Evolutionary conservation across 495 filamentous ascomycete species (phyloP), one percentile per base, ranked within the genome.

Genomic region (Aspergillus olivimuriae): DNA sequence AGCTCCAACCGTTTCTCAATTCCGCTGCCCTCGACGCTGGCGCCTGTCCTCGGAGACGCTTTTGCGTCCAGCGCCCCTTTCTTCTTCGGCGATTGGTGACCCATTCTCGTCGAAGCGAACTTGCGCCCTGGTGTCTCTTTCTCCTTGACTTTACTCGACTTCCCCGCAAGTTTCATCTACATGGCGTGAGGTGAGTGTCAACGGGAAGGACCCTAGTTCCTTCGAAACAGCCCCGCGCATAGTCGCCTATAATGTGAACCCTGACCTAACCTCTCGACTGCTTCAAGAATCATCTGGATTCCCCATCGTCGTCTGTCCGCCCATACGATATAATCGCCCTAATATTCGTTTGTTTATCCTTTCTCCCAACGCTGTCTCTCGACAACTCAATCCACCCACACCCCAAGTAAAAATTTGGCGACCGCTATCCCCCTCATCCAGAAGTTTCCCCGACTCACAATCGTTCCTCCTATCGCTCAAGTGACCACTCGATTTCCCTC

Each of bases 111-210:
- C 20, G 10, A 33, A 30, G 15, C 28, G 26, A 39, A 38, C 39
- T 39, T 42, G 48, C 51, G 43, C 48, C 35, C 41, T 30, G 14
- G 17, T n/a, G n/a, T n/a, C 39, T 42, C 40, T 24, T 20, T 18
- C 37, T 43, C 46, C 32, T 54, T 20, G 19, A 31, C 4, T 7
- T 17, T 17, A 20, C 23, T 21, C 15, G 45, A 39, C 45, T 54
- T 58, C 51, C 51, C 55, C 51, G 48, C 51, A 53, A 54, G 48
- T 54, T 49, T 42, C 46, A 51, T 44, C 50, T 53, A 42, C 46
- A 57, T 53, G 54, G 50, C 50, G 46, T 53, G 54, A 57, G 50
- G 54, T 53, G 54, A 53, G 54, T 53, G 41, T 17, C 39, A 34
- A 45, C 47, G 46, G 50, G 34, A 46, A 43, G 24, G 34, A 41